These are phyloP conservation scores for Cladophialophora carrionii DNA, from an alignment of 2,329 filamentous ascomycete species.

Conservation along the genomic window DNA sequence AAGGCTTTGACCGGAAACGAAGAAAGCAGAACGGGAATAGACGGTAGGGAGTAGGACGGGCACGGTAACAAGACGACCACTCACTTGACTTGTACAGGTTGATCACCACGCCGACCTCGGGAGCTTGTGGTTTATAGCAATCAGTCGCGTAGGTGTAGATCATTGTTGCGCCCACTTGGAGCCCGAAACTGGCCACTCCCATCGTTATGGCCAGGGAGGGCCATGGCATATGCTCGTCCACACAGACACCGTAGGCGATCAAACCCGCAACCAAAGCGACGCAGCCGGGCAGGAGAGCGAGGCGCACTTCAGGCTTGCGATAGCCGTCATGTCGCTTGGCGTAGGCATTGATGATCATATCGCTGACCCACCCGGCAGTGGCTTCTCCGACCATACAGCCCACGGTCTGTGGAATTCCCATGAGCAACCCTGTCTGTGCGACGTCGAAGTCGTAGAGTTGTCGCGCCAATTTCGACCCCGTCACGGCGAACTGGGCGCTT, in stretches of 20 bases:
- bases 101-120: slow-evolving; percentile 11
- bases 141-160: slow-evolving; percentile 15
- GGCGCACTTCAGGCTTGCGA: slow-evolving; percentile 11
- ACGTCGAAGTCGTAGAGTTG: slow-evolving; percentile 9
- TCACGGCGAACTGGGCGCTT: slow-evolving; percentile 10
- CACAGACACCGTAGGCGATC: slow-evolving; percentile 9
- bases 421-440: slow-evolving; percentile 11
- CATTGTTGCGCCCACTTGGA: slow-evolving; percentile 9
- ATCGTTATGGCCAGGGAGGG: neutral
- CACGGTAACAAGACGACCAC: neutral
- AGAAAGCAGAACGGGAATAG: neutral
- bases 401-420: slow-evolving; percentile 11
- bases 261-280: neutral
- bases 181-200: slow-evolving; percentile 6
- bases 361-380: slow-evolving; percentile 7
- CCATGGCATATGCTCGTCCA: slow-evolving; percentile 9
- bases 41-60: neutral
- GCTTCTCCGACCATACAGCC: slow-evolving; percentile 12
- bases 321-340: slow-evolving; percentile 7
- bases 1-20: neutral
- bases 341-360: slow-evolving; percentile 5
- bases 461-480: neutral
- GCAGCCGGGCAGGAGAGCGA: slow-evolving; percentile 4
- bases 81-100: slow-evolving; percentile 11
- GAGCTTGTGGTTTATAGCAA: slow-evolving; percentile 13